Conservation (phyloP, 2,329 filamentous ascomycete genomes). For the Verticillium nonalfalfae region DNA sequence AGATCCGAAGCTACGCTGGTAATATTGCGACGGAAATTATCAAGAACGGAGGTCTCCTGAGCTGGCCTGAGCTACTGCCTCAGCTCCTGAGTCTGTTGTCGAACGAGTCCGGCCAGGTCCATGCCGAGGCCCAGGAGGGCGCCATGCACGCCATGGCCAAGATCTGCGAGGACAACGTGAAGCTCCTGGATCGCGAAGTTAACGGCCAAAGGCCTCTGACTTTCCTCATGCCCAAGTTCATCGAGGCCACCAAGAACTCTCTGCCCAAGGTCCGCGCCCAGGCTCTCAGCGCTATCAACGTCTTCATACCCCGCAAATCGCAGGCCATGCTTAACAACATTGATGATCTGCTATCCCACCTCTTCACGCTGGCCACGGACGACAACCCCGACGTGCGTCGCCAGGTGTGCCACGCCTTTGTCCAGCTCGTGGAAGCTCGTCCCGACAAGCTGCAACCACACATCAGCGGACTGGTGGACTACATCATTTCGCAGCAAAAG, state of each 20-base stretch:
- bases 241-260: conserved; percentile 75
- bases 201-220: conserved; percentile 82
- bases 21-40: conserved; percentile 94
- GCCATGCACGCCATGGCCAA: conserved; percentile 90
- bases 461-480: conserved; percentile 81
- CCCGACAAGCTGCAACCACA: conserved; percentile 89
- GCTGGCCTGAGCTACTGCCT: conserved; percentile 85
- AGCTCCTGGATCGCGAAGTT: conserved; percentile 79
- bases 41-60: conserved; percentile 73
- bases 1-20: conserved; percentile 84
- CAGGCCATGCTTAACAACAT: conserved; percentile 75
- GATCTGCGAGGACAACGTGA: conserved; percentile 94
- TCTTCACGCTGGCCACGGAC: conserved; percentile 79
- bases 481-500: conserved; percentile 85
- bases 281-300: conserved; percentile 80
- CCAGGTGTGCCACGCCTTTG: conserved; percentile 89
- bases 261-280: conserved; percentile 72
- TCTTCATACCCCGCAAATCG: conserved; percentile 82
- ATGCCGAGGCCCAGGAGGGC: conserved; percentile 76
- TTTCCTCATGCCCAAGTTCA: conserved; percentile 82
- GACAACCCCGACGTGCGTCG: conserved; percentile 74
- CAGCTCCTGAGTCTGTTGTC: conserved; percentile 73
- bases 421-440: conserved; percentile 82
- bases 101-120: conserved; percentile 62
- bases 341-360: conserved; percentile 72